These are phyloP conservation scores for Lathyrus aphaca DNA, from an alignment of 306 rosid genomes.

Conservation along the genomic window DNA sequence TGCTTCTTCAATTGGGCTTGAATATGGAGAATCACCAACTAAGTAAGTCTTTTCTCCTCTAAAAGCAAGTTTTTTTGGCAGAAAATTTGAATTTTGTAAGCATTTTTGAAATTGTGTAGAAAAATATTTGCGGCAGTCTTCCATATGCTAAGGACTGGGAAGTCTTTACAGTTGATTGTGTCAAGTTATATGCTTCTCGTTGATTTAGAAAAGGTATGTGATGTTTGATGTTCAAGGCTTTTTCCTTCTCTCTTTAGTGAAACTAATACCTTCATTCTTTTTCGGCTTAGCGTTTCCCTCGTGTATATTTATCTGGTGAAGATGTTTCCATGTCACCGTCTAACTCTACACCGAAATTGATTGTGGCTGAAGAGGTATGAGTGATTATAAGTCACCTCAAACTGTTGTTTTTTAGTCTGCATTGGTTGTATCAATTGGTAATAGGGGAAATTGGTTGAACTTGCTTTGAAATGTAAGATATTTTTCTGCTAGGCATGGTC, in stretches of 20 bases:
- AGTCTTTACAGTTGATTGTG: constrained; percentile 47
- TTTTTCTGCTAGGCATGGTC: constrained; percentile 66
- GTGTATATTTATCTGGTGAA: constrained; percentile 46
- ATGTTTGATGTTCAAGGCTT: not conserved
- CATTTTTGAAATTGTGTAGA: constrained; percentile 33
- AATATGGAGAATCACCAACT: constrained; percentile 58
- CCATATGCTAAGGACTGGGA: constrained; percentile 46
- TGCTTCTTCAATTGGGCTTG: constrained; percentile 61
- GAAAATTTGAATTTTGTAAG: not conserved
- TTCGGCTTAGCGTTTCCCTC: constrained; percentile 63
- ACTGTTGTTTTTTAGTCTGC: constrained; percentile 14
- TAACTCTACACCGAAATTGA: constrained; percentile 42
- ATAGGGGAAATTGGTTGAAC: constrained; percentile 26
- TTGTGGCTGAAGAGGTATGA: constrained; percentile 69
- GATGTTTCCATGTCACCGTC: constrained; percentile 42
- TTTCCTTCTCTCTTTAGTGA: constrained; percentile 3
- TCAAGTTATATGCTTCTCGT: constrained; percentile 54
- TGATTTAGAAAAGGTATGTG: constrained; percentile 70
- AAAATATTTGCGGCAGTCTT: constrained; percentile 45
- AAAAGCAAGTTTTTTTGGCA: constrained; percentile 1
- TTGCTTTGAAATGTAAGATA: constrained; percentile 4
- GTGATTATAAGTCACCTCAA: constrained; percentile 21
- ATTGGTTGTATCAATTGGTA: constrained; percentile 6
- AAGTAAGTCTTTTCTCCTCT: constrained; percentile 37
- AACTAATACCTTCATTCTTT: constrained; percentile 5